Evolutionary conservation across 228 moss, liverwort and hornwort genomes (phyloP), one percentile per base, ranked within the genome.

Genomic region (Sphagnum magellanicum): DNA sequence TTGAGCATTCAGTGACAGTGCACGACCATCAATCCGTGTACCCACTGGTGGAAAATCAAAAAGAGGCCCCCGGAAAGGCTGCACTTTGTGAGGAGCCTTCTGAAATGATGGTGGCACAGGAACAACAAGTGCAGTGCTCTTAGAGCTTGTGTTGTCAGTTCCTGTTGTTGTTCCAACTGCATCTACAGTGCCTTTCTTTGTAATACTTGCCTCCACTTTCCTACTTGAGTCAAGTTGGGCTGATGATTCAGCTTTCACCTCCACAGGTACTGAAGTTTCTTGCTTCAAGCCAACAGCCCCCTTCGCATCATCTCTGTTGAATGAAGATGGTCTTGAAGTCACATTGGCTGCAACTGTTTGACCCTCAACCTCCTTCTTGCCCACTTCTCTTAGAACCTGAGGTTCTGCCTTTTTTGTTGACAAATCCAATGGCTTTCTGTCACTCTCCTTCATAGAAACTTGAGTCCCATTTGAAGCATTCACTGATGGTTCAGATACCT

Each of bases 1-100:
- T 74, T 90, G 87, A 74, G 88, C 77, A 69, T 74, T 79, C 70
- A 81, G 75, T 47, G 83, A 79, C 59, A 87, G 86, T 51, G 81
- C 73, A 74, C 81, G 83, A 68, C 87, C 88, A 68, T 93, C 97
- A 50, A 78, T 78, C 70, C 80, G 81, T 71, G 80, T 91, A 51
- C 76, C 74, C 63, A 90, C 90, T 60, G 84, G 79, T 12, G 91
- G 92, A 17, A 91, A 98, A 74, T 90, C 91, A 61, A 82, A 98
- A 6, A 98, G 83, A 11, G 94, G 98, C 70, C 97, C 93, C 52
- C 81, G 83, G 73, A 92, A 89, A 76, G 90, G 79, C 63, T 78
- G 81, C 65, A 77, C 73, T 67, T 79, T 84, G 66, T 78, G 80
- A 61, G 79, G 69, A 72, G 67, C 73, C 74, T 88, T 95, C 63